Conservation (phyloP, 495 filamentous ascomycete species). For the Hypoxylon fragiforme region DNA sequence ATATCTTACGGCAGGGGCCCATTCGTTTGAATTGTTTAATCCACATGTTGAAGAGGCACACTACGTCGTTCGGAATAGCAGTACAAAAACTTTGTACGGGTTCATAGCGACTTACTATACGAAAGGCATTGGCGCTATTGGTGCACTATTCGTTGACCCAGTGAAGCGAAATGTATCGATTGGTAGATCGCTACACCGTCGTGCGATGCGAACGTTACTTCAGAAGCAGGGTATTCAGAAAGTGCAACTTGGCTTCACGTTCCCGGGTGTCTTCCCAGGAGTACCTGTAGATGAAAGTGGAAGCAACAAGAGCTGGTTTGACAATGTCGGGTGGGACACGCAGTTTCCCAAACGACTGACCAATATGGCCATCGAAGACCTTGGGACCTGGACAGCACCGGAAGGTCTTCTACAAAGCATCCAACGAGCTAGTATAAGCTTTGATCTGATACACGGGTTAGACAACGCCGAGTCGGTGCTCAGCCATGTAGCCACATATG, state of each 20-base stretch:
- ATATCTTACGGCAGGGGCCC: constrained; percentile 70
- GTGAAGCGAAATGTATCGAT: constrained; percentile 81
- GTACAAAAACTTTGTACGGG: constrained; percentile 81
- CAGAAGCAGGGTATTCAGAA: constrained; percentile 67
- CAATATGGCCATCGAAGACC: constrained; percentile 64
- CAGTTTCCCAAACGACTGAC: constrained; percentile 57
- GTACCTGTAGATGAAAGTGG: constrained; percentile 63
- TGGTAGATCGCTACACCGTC: constrained; percentile 79
- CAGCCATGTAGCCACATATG: constrained; percentile 72
- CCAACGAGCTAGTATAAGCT: constrained; percentile 66
- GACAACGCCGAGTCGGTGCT: constrained; percentile 76
- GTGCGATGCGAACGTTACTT: constrained; percentile 70
- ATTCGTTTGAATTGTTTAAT: constrained; percentile 71
- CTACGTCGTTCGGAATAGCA: constrained; percentile 89
- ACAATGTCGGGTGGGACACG: constrained; percentile 52
- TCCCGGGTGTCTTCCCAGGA: constrained; percentile 78
- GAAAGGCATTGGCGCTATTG: constrained; percentile 74
- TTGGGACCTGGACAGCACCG: constrained; percentile 73
- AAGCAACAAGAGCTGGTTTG: constrained; percentile 59
- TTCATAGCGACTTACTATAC: constrained; percentile 87
- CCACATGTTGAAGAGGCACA: constrained; percentile 74
- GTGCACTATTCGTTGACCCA: constrained; percentile 82
- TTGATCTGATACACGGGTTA: constrained; percentile 80
- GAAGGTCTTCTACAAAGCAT: constrained; percentile 72
- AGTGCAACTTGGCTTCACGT: constrained; percentile 75